These are phyloP conservation scores for Sphaceloma murrayae DNA, from an alignment of 2,329 filamentous ascomycete genomes.

Conservation along the genomic window DNA sequence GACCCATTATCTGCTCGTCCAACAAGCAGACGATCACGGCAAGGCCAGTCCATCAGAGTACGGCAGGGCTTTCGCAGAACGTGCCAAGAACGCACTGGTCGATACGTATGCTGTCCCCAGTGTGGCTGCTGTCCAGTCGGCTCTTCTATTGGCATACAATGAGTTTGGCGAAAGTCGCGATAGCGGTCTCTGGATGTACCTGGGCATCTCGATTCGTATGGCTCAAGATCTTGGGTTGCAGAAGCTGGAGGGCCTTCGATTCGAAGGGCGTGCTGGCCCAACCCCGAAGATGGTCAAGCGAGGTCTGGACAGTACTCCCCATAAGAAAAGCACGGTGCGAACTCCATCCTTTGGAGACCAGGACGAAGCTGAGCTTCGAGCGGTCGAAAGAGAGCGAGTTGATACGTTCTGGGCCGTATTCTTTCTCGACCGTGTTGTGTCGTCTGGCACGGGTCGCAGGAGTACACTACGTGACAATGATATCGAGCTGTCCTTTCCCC, in stretches of 20 bases:
- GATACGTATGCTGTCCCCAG: conserved; percentile 76
- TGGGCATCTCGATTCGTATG: conserved; percentile 78
- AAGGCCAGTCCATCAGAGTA: conserved; percentile 49
- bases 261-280: conserved; percentile 46
- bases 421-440: conserved; percentile 77
- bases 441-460: conserved; percentile 73
- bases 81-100: conserved; percentile 72
- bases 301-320: conserved; percentile 19
- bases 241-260: conserved; percentile 63
- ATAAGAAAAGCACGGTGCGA: conserved; percentile 25
- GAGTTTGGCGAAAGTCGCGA: conserved; percentile 83
- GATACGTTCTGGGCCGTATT: conserved; percentile 90
- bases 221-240: conserved; percentile 71
- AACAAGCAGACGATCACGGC: conserved; percentile 43
- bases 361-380: conserved; percentile 48
- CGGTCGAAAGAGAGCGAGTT: conserved; percentile 68
- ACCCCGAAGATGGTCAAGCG: conserved; percentile 47
- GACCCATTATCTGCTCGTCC: conserved; percentile 43
- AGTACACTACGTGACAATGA: conserved; percentile 78
- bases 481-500: conserved; percentile 66
- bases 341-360: too few relatives aligned
- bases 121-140: conserved; percentile 74
- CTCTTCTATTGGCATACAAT: conserved; percentile 74
- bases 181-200: conserved; percentile 87
- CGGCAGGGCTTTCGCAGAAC: conserved; percentile 67